Evolutionary conservation across 2,329 filamentous ascomycete species (phyloP), one percentile per base, ranked within the genome.

Genomic region (Xylariales sp.): DNA sequence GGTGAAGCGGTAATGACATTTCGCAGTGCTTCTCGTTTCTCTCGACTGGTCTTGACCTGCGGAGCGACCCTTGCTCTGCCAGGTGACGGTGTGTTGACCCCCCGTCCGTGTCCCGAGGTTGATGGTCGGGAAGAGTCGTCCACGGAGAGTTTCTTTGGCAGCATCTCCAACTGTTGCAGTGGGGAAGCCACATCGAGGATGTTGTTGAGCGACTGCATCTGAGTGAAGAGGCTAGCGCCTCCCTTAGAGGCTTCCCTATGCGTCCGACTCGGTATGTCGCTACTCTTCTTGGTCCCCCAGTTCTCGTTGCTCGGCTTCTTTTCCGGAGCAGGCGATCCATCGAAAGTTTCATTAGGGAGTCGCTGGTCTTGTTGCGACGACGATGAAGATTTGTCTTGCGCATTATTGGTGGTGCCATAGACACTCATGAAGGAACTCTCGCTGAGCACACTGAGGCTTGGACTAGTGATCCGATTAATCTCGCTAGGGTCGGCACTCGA

Each of bases 361-460:
- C n/a, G n/a, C n/a, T n/a, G n/a, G n/a, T n/a, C n/a, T n/a, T n/a
- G 49, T 11, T 46, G 50, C 56, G 12, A 50, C 39, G 29, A 20
- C 24, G 31, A 31, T 20, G 11, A 22, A 25, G 22, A 28, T 24
- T 69, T 71, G 4, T 29, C 36, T 21, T 24, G 36, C 10, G 36
- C 21, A 11, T 16, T 32, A n/a, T 32, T 31, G 21, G 16, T 32
- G 18, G 66, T 59, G 3, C 80, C 80, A 42, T 85, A 85, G 0
- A 85, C 66, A 50, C 80, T 84, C 16, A 75, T 51, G 51, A 85
- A 84, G 0, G 80, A 84, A 55, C 80, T 84, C 57, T 84, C 80
- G 49, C 80, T 84, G 46, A 85, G 59, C 10, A 84, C 67, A 48
- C 81, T 84, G 37, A 84, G 60, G 24, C 71, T 74, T 3, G 81